These are phyloP conservation scores for Neurospora tetrasperma DNA, from an alignment of 495 filamentous ascomycete species.

Conservation along the genomic window DNA sequence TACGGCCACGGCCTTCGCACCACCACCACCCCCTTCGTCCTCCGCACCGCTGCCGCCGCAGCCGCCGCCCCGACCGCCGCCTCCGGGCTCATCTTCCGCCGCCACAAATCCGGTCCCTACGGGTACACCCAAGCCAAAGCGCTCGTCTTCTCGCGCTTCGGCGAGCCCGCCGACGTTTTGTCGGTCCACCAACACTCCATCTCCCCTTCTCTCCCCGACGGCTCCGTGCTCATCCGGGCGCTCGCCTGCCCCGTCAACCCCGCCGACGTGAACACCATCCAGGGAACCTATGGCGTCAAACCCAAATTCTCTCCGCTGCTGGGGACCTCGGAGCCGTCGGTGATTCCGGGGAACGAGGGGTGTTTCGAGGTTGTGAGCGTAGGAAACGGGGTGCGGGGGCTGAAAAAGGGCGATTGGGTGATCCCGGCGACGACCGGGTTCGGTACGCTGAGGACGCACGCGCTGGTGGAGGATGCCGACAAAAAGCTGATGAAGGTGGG, in stretches of 20 bases:
- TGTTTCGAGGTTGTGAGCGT: conserved; percentile 72
- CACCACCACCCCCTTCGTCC: background rate
- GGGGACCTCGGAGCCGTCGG: conserved; percentile 58
- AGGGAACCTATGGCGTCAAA: conserved; percentile 88
- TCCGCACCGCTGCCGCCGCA: background rate
- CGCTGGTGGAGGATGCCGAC: conserved; percentile 50
- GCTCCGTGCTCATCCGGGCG: conserved; percentile 52
- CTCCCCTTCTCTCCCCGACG: conserved; percentile 63
- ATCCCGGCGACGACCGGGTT: conserved; percentile 71
- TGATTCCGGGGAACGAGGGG: conserved; percentile 70
- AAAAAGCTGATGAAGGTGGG: conserved; percentile 56
- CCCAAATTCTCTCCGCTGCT: conserved; percentile 63
- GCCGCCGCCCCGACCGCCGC: background rate
- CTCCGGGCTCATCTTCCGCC: background rate
- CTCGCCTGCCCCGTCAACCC: conserved; percentile 91
- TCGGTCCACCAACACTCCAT: conserved; percentile 74
- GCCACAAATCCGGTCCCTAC: conserved; percentile 50
- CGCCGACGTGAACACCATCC: conserved; percentile 86
- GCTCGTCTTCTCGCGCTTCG: conserved; percentile 74
- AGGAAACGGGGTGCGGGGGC: conserved; percentile 44
- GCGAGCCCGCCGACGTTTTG: conserved; percentile 75
- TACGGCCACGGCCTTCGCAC: background rate
- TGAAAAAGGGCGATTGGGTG: conserved; percentile 74
- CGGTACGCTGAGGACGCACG: conserved; percentile 91
- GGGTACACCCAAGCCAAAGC: conserved; percentile 96